These are phyloP conservation scores for Chloris gayana DNA, from an alignment of 176 grass and related monocot genomes.

Conservation along the genomic window DNA sequence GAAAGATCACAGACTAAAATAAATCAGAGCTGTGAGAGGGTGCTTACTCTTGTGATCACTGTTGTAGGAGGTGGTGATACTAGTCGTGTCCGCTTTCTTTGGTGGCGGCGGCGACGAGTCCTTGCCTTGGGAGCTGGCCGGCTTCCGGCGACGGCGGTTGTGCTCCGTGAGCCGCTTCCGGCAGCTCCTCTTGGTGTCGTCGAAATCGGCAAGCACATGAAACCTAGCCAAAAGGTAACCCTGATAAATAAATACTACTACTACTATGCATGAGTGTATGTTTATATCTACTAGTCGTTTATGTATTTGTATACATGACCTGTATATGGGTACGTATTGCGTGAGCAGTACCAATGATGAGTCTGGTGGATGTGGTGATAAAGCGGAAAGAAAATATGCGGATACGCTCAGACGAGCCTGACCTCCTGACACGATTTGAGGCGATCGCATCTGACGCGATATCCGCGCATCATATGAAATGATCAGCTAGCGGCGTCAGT, in stretches of 20 bases:
- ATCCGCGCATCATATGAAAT: neutral
- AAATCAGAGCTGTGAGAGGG: neutral
- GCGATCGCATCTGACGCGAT: slow-evolving; percentile 7
- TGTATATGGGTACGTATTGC: neutral
- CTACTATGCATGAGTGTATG: neutral
- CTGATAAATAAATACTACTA: neutral
- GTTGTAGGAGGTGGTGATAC: slow-evolving; percentile 25
- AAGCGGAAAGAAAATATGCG: slow-evolving; percentile 8
- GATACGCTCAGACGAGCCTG: slow-evolving; percentile 26
- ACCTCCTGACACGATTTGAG: neutral
- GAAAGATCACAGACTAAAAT: neutral
- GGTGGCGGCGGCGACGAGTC: slow-evolving; percentile 13
- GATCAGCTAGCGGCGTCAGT: slow-evolving; percentile 4
- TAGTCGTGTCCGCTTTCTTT: slow-evolving; percentile 28
- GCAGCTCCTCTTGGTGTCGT: slow-evolving; percentile 72
- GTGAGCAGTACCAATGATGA: slow-evolving; percentile 10
- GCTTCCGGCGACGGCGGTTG: slow-evolving; percentile 76
- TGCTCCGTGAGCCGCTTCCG: slow-evolving; percentile 68
- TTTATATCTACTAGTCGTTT: neutral
- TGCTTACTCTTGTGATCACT: slow-evolving; percentile 45
- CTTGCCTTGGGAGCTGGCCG: slow-evolving; percentile 8
- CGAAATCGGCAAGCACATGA: slow-evolving; percentile 69
- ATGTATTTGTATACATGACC: neutral
- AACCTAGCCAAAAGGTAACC: slow-evolving; percentile 40
- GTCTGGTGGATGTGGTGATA: neutral